Conservation (phyloP, 2,329 filamentous ascomycete species). For the Annulohypoxylon truncatum region DNA sequence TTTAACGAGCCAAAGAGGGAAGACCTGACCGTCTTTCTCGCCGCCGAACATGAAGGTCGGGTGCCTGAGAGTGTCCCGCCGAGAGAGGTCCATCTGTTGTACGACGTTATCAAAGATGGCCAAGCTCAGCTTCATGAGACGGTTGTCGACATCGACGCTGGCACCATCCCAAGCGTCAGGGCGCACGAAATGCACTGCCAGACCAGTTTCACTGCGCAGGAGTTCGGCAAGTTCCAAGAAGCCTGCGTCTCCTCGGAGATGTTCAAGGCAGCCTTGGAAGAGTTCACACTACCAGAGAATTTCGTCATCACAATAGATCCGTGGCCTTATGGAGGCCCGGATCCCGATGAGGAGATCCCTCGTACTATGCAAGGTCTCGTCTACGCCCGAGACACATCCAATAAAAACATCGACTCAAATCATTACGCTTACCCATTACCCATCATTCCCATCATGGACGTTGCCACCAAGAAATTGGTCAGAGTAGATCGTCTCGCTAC, state of each 20-base stretch:
- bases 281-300: constrained; percentile 59
- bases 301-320: constrained; percentile 61
- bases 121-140: constrained; percentile 52
- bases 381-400: constrained; percentile 58
- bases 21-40: constrained; percentile 44
- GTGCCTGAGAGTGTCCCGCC: constrained; percentile 43
- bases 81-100: constrained; percentile 60
- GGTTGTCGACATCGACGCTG: constrained; percentile 54
- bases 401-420: constrained; percentile 65
- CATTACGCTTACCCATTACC: constrained; percentile 72
- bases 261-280: constrained; percentile 60
- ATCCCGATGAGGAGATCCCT: constrained; percentile 54
- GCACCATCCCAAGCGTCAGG: constrained; percentile 47
- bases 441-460: constrained; percentile 69
- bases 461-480: constrained; percentile 64
- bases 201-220: constrained; percentile 54
- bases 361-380: constrained; percentile 64
- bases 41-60: constrained; percentile 47
- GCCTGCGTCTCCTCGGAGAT: constrained; percentile 56
- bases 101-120: constrained; percentile 54
- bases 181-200: constrained; percentile 49
- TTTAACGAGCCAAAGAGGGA: constrained; percentile 47
- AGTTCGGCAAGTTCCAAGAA: constrained; percentile 56
- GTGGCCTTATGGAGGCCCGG: constrained; percentile 74
- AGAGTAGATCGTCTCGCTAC: constrained; percentile 68